Conservation (phyloP, 371 early-diverging fungal species). For the Apophysomyces variabilis region DNA sequence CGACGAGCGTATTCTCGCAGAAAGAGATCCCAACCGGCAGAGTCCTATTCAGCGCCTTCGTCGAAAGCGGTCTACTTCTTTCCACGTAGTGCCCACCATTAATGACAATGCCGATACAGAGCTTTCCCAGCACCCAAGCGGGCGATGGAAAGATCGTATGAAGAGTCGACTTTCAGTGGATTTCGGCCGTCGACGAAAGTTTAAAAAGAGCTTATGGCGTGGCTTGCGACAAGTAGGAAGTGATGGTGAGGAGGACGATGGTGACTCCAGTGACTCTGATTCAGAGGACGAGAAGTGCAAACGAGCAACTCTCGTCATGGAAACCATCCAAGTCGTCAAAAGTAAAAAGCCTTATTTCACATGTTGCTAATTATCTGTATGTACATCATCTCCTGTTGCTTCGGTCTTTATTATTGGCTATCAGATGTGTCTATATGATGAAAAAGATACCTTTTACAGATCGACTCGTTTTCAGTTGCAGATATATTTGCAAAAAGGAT, state of each 20-base stretch:
- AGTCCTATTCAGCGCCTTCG: slow-evolving; percentile 24
- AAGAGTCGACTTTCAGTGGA: slow-evolving; percentile 25
- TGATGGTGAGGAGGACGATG: slow-evolving; percentile 22
- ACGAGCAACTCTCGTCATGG: slow-evolving; percentile 30
- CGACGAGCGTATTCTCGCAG: slow-evolving; percentile 29
- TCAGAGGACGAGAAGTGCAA: slow-evolving; percentile 17
- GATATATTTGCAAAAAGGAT: too few species aligned
- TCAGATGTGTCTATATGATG: too few species aligned
- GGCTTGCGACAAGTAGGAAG: slow-evolving; percentile 19
- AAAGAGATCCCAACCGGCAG: slow-evolving; percentile 18
- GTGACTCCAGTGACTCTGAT: slow-evolving; percentile 12
- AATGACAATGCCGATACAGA: slow-evolving; percentile 6
- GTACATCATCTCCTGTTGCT: background rate
- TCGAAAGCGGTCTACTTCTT: slow-evolving; percentile 44
- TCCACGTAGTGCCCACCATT: slow-evolving; percentile 30
- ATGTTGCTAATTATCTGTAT: slow-evolving; percentile 23
- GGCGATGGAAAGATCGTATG: slow-evolving; percentile 23
- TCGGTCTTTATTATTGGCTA: too few species aligned
- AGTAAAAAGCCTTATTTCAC: slow-evolving; percentile 32
- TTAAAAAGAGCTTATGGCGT: slow-evolving; percentile 18
- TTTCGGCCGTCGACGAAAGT: slow-evolving; percentile 19
- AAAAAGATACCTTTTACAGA: too few species aligned
- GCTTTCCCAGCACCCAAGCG: background rate
- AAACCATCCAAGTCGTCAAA: slow-evolving; percentile 30
- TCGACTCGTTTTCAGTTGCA: too few species aligned